Base-by-base conservation (phyloP, 1,139 yeast species). In the Debaryomyces udenii region DNA sequence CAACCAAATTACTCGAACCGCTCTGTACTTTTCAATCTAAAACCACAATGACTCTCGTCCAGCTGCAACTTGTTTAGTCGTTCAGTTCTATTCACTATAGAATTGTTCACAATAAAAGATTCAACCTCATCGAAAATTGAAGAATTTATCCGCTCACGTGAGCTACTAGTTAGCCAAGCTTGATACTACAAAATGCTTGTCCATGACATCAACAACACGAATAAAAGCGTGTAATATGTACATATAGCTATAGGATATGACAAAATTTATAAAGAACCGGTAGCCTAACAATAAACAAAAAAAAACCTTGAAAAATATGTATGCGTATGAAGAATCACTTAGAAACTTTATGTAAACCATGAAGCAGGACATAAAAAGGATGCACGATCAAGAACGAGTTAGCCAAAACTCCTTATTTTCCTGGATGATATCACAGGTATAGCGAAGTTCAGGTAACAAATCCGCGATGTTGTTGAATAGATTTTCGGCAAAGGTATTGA, bases 401-500 rank as follows among this genome's bases (percentile, higher is more conserved):
- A 61, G 44, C 83, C 82, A 78, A 50, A 62, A 71, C 38, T 53
- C 56, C 50, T 70, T 72, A 54, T 78, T 78, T 41, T 62, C 67
- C 40, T 61, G 58, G 20, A 78, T 68, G 32, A 76, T 73, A 17
- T 71, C 74, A 38, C 74, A 61, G 30, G 87, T 68, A 53, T 76
- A 85, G 39, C 62, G 59, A 48, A 85, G 64, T 43, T 77, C 78
- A 1, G 87, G 85, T 39, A 84, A 69, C 23, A 76, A 69, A 30
- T 72, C 72, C 18, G 79, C 74, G 26, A 89, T 78, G 51, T 81
- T 83, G 40, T 68, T 66, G 63, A 90, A 91, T 57, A 89, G 78
- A 39, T 82, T 83, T 49, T 74, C 80, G 7, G 96, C 97, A 73
- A 86, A 90, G 16, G 88, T 80, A 54, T 79, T 74, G 44, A 90